phyloP scores from a whole-genome alignment of 768 basidiomycete genomes.

The Russula ochroleuca region DNA sequence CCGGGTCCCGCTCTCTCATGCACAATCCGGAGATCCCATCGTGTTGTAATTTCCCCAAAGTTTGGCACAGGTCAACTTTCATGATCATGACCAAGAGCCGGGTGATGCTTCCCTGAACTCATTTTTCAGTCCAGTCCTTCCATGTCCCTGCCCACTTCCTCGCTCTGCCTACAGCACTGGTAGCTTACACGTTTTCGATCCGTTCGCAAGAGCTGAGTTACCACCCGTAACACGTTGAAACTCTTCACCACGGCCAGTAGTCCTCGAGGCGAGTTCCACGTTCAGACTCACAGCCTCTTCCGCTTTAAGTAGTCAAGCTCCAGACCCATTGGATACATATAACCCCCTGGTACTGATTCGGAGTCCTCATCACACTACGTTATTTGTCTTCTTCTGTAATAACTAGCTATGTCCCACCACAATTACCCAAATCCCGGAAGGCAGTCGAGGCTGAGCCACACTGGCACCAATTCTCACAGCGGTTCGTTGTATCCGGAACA shows the following conservation, averaged over 20 bases:
- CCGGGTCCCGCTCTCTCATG: slow-evolving; percentile 10
- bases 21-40: slow-evolving; percentile 22
- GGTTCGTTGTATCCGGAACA: slow-evolving; percentile 25
- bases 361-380: slow-evolving; percentile 22
- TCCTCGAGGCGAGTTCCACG: slow-evolving; percentile 14
- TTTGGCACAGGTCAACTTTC: slow-evolving; percentile 19
- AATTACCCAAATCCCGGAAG: slow-evolving; percentile 25
- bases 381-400: slow-evolving; percentile 28
- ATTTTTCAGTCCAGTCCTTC: neutral
- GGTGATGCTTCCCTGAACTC: slow-evolving; percentile 13
- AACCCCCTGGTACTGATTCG: slow-evolving; percentile 7
- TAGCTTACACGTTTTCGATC: slow-evolving; percentile 22
- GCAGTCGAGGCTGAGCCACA: slow-evolving; percentile 16
- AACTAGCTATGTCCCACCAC: slow-evolving; percentile 27
- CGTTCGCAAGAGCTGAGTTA: slow-evolving; percentile 5
- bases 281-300: neutral
- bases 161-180: slow-evolving; percentile 12
- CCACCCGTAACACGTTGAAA: slow-evolving; percentile 20
- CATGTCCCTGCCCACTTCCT: slow-evolving; percentile 5
- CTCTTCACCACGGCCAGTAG: slow-evolving; percentile 14
- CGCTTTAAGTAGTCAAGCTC: neutral
- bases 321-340: slow-evolving; percentile 10
- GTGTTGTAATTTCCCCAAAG: slow-evolving; percentile 22
- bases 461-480: slow-evolving; percentile 24
- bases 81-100: slow-evolving; percentile 8